Evolutionary conservation across 225 moss, liverwort and hornwort species (phyloP), one percentile per base, ranked within the genome.

Genomic region (Bryum argenteum): DNA sequence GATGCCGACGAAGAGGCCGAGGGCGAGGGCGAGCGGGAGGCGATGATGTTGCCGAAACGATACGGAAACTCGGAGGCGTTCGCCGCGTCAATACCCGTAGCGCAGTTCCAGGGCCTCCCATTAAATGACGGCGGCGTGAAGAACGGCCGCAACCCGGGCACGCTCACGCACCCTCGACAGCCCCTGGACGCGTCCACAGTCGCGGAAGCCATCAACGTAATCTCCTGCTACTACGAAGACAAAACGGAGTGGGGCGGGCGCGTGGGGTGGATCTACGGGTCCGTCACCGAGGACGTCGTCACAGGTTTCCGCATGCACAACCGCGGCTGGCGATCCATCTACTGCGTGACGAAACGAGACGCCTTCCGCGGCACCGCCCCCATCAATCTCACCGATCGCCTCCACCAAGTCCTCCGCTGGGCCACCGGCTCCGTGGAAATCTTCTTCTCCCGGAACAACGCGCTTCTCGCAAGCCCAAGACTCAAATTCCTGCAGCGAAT

Each of bases 241-340:
- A 95, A 89, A 80, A 93, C 95, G 13, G 95, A 95, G 63, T 95
- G 95, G 95, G 95, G 95, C 8, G 81, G 87, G 37, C 83, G 95
- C 20, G 95, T 93, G 33, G 95, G 95, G 9, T 95, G 95, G 95
- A 95, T 95, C 73, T 95, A 95, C 44, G 95, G 95, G 16, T 95
- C 95, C 0, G 95, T 95, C 38, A 95, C 95, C n/a, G 95, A 95
- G 73, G 95, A 95, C 53, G 95, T 95, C 11, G 95, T 95, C 63
- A 95, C 95, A 22, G 95, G 95, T 2, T 95, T 91, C 61, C 86
- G 95, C 9, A 95, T 95, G 95, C 95, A 95, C 70, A 95, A 95
- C 75, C 95, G 95, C 28, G 95, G 95, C 20, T 95, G 95, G 95
- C 86, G 86, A 9, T 95, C 95, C 5, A 73, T 93, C 18, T 95